Percentiles rank a stretch among this genome's conserved stretches.
Evolutionary conservation across 2,329 filamentous ascomycete genomes (phyloP).

Genomic region (Colletotrichum coccodes): DNA sequence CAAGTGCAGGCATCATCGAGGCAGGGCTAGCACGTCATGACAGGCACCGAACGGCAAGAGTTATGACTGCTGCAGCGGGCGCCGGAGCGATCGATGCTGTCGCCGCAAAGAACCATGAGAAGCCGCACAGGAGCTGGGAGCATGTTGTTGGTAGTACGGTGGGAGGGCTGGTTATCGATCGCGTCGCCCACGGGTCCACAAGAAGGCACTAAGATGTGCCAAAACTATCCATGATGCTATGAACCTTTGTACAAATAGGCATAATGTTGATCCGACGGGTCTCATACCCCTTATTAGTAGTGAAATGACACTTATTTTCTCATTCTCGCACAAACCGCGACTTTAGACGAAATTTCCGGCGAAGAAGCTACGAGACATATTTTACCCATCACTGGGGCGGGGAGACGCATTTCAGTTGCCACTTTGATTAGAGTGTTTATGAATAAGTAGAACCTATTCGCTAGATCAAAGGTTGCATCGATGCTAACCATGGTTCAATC

Average conservation of each 20-base stretch:
- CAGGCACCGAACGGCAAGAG: constrained; percentile 9
- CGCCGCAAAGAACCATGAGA: constrained; percentile 1
- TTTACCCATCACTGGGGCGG: too few species aligned
- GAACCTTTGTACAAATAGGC: too few species aligned
- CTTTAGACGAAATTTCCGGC: too few species aligned
- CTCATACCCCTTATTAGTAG: too few species aligned
- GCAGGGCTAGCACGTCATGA: constrained; percentile 14
- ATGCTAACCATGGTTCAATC: not conserved
- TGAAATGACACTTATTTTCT: too few species aligned
- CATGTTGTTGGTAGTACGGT: constrained; percentile 14
- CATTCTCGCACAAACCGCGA: too few species aligned
- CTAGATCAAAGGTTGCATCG: not conserved
- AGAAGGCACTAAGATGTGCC: not conserved
- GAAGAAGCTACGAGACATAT: too few species aligned
- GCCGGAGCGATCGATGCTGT: constrained; percentile 18
- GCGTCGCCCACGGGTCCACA: constrained; percentile 11
- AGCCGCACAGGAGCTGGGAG: constrained; percentile 12
- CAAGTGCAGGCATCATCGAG: constrained; percentile 23
- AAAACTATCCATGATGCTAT: too few species aligned
- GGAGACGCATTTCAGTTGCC: too few species aligned
- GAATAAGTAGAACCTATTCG: not conserved
- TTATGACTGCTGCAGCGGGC: constrained; percentile 23
- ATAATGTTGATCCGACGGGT: not conserved
- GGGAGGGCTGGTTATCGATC: constrained; percentile 7
- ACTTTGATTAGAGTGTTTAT: too few species aligned